Conservation (phyloP, 1,284 basidiomycete genomes). For the Cryptococcus depauperatus region DNA sequence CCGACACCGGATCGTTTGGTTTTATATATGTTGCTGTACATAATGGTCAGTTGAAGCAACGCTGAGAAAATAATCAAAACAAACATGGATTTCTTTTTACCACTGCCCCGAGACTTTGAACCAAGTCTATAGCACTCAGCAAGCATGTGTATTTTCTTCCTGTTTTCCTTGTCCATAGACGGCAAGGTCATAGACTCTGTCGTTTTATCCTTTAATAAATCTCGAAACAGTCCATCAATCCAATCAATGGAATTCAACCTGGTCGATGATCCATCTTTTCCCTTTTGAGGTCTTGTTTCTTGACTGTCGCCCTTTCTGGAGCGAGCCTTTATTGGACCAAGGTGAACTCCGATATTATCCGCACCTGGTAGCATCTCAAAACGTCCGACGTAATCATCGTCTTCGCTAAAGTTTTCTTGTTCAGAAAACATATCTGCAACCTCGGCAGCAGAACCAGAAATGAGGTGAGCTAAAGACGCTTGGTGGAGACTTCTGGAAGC, state of each 20-base stretch:
- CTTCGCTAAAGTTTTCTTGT: conserved; percentile 25
- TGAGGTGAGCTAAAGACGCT: conserved; percentile 33
- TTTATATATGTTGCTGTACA: conserved; percentile 61
- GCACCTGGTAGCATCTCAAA: background rate
- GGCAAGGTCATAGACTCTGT: conserved; percentile 58
- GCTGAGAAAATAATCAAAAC: conserved; percentile 11
- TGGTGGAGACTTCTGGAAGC: conserved; percentile 32
- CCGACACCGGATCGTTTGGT: conserved; percentile 54
- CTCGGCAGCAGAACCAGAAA: conserved; percentile 32
- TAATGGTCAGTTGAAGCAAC: background rate
- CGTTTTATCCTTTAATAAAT: conserved; percentile 57
- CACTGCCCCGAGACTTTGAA: conserved; percentile 65
- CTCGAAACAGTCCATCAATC: conserved; percentile 59
- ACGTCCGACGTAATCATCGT: conserved; percentile 5
- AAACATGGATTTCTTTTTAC: conserved; percentile 50
- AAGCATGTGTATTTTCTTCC: conserved; percentile 67
- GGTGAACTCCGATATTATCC: background rate
- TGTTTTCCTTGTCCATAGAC: conserved; percentile 61
- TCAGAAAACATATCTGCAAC: conserved; percentile 36
- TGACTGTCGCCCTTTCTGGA: conserved; percentile 3
- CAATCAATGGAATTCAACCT: conserved; percentile 14
- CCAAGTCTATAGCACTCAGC: conserved; percentile 66
- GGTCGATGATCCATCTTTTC: background rate
- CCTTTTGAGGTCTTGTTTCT: conserved; percentile 4
- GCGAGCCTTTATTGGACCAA: background rate